Evolutionary conservation across 129 eudicot genomes (phyloP), one percentile per base, ranked within the genome.

Genomic region (Sambucus nigra): DNA sequence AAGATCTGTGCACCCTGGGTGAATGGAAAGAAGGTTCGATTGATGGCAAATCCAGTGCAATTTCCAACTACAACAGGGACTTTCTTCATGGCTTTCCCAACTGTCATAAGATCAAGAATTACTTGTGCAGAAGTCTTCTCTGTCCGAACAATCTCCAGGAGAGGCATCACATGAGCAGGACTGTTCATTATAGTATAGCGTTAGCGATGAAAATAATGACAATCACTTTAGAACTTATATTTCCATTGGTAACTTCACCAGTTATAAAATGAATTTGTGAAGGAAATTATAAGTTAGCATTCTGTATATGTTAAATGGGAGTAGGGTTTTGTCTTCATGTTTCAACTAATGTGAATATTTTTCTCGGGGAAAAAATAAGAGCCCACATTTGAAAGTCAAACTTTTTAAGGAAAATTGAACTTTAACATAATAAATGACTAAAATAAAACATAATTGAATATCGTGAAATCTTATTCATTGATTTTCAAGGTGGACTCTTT

Each of bases 131-230:
- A 91, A 35, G 99, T 85, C 71, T 91, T 82, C 47, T 82, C 86
- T 8, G 99, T 86, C 51, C 87, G 78, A 2, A 91, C 82, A 29
- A 91, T 86, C 73, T 91, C 99, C 87, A 91, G 64, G 40, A 91
- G 82, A 24, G 95, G 99, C 99, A 91, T 91, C 63, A 91, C 68
- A 52, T 91, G 99, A 15, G 95, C 99, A 44, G 99, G 99, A 33
- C 99, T 91, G 89, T 62, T 20, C 49, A 68, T 38, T 20, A 59
- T 13, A 50, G 35, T 53, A 38, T 18, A 26, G 46, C 32, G 21
- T 74, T 48, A 74, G 68, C 59, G 47, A 26, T 19, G 12, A 44
- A 38, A 2, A 47, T 16, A 32, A 12, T 9, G 35, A 42, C 23
- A 16, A 26, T 27, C 33, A 16, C 20, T 21, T 41, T 60, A 31